Percentiles rank a stretch among this genome's conserved stretches.
Conservation (phyloP, 169 alveolate species). For the Plasmodium relictum region DNA sequence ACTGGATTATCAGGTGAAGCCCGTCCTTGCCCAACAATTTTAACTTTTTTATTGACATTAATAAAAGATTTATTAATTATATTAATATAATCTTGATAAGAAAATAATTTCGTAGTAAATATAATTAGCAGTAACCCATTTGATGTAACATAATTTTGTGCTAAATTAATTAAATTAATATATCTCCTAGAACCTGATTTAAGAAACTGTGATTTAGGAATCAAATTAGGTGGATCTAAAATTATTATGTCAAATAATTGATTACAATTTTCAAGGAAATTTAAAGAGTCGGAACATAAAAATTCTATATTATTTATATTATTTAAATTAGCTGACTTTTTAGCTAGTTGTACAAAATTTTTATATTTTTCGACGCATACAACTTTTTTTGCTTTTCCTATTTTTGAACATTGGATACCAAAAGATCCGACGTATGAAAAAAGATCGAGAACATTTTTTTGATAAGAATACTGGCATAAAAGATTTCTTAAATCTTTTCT, state of each 20-base stretch:
- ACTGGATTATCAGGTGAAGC: conserved; percentile 66
- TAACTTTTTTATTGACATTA: conserved; percentile 33
- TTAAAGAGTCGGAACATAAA: conserved; percentile 30
- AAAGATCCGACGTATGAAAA: conserved; percentile 67
- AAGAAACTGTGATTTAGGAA: conserved; percentile 50
- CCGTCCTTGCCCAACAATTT: conserved; percentile 72
- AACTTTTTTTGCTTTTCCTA: conserved; percentile 61
- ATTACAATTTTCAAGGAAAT: conserved; percentile 44
- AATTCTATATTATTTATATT: conserved; percentile 39
- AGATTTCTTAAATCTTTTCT: conserved; percentile 45
- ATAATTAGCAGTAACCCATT: conserved; percentile 55
- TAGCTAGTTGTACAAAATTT: conserved; percentile 57
- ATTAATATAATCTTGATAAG: conserved; percentile 60
- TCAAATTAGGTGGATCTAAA: conserved; percentile 74
- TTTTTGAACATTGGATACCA: conserved; percentile 72
- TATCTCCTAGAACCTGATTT: conserved; percentile 35
- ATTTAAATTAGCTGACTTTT: conserved; percentile 47
- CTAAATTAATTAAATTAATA: conserved; percentile 28
- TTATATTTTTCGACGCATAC: conserved; percentile 63
- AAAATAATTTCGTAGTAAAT: conserved; percentile 47
- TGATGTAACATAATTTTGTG: conserved; percentile 42
- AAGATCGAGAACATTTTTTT: conserved; percentile 47
- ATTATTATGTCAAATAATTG: conserved; percentile 53
- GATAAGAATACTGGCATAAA: conserved; percentile 39
- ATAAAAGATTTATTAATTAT: conserved; percentile 56